Base-by-base conservation (phyloP, 805 yeast species). In the Dipodascopsis uninucleata region DNA sequence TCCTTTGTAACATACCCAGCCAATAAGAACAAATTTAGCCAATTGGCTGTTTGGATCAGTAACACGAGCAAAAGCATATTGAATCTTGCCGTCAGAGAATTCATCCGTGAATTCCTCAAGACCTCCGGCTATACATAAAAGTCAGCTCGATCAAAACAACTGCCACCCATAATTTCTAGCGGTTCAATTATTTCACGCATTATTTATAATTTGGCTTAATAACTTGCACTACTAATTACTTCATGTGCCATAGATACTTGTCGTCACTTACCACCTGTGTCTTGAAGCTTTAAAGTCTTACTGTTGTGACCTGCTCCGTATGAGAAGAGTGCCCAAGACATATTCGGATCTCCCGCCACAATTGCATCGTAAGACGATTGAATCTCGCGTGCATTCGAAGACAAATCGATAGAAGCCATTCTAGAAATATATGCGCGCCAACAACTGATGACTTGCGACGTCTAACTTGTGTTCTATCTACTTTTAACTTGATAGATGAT, bases 11-110 rank as follows among this genome's bases (percentile, higher is more conserved):
- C 52, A 20, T 35, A 67, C 70, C 96, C 96, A 90, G 40, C 97
- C 97, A 29, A 93, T 72, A 37, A 93, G 71, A 25, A 90, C 76
- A 54, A 85, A 72, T 70, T 93, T 93, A 60, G 78, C 76, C 28
- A 93, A 89, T 57, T 85, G 93, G 3, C 95, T 83, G n/a, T 93
- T 94, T 44, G 90, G 90, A 45, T 90, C 95, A 45, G 80, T 78
- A 36, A 90, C 86, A 43, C 95, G 78, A 31, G 86, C 84, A 47
- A 93, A 73, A 31, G 97, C 98, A 59, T 82, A 93, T 69, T 89
- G 95, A 49, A 89, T 86, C 47, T 79, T 78, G 2, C 94, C 84
- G 55, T 90, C 97, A 56, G 81, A 82, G 63, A 93, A 90, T 51
- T 84, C 77, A 28, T 77, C 79, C 31, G 85, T 79, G 61, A 93